Evolutionary conservation across 768 basidiomycete genomes (phyloP), one percentile per base, ranked within the genome.

Genomic region (Mycena kentingensis): DNA sequence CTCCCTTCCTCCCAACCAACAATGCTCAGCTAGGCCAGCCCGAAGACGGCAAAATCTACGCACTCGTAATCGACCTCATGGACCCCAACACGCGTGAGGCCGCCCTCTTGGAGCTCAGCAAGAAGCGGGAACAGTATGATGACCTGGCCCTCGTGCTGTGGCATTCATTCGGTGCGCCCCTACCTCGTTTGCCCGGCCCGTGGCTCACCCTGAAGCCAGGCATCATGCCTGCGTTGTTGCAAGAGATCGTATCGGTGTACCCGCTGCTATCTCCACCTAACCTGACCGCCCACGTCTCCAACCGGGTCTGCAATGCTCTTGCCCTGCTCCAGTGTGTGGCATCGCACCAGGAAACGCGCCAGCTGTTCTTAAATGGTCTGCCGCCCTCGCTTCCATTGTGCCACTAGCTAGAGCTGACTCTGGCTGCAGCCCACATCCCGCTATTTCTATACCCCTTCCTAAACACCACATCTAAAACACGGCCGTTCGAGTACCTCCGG

Each of bases 401-500:
- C 24, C 31, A 53, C 56, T 12, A 58, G 25, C 5, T 25, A 21
- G 55, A 78, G 80, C 84, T 49, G 80, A 88, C 67, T 84, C 15
- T 50, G 82, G 82, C 70, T 35, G 19, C 62, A 93, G 96, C 96
- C 24, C 97, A 98, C 71, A 94, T 99, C 67, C 96, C 96, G 34
- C 83, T 99, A 55, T 98, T 99, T 75, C 79, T 99, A 63, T 99
- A 99, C 72, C 96, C 96, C 18, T 99, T 99, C 76, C 78, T 99
- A 62, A 99, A 99, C 71, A 99, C 96, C 5, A 99, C 94, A 12
- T 93, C 91, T 50, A 99, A 99, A 79, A 98, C 96, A 12, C 85
- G 96, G n/a, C 96, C 96, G 2, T 99, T 99, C 66, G 97, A 99
- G 77, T 99, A 99, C 70, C 84, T 99, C 47, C 87, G 97, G n/a